Conservation (phyloP, 2,329 filamentous ascomycete species). For the Penicillium sp. region DNA sequence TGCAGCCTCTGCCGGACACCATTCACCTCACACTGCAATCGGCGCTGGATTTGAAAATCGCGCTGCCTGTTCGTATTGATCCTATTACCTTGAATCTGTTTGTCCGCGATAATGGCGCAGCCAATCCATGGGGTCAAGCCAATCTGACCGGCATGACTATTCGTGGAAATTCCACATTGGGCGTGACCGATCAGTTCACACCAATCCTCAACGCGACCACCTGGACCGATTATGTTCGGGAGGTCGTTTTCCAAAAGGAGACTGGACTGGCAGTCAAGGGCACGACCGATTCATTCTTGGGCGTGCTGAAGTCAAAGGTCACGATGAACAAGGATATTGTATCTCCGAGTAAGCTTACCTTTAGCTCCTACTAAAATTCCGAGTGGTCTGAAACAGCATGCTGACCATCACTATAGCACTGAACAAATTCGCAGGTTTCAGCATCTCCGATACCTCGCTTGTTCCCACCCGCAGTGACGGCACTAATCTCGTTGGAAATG, state of each 20-base stretch:
- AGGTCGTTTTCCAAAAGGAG: constrained; percentile 30
- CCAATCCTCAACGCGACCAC: constrained; percentile 26
- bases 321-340: constrained; percentile 35
- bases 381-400: neutral
- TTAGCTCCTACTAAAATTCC: neutral
- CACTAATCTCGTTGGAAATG: constrained; percentile 55
- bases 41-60: constrained; percentile 37
- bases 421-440: constrained; percentile 52
- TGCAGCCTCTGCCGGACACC: constrained; percentile 34
- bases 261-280: constrained; percentile 29
- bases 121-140: constrained; percentile 30
- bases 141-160: constrained; percentile 27
- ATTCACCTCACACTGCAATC: constrained; percentile 37
- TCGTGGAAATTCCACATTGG: constrained; percentile 38
- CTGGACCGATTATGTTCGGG: constrained; percentile 35
- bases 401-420: constrained; percentile 43
- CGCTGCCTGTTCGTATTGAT: constrained; percentile 38
- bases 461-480: constrained; percentile 44
- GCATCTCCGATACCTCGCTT: constrained; percentile 48
- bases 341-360: constrained; percentile 32
- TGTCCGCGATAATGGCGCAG: constrained; percentile 27
- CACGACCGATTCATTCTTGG: constrained; percentile 31
- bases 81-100: constrained; percentile 36
- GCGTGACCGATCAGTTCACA: constrained; percentile 22
- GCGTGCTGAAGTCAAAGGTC: constrained; percentile 34